These are phyloP conservation scores for Nakazawaea ambrosiae DNA, from an alignment of 805 yeast species.

Conservation along the genomic window DNA sequence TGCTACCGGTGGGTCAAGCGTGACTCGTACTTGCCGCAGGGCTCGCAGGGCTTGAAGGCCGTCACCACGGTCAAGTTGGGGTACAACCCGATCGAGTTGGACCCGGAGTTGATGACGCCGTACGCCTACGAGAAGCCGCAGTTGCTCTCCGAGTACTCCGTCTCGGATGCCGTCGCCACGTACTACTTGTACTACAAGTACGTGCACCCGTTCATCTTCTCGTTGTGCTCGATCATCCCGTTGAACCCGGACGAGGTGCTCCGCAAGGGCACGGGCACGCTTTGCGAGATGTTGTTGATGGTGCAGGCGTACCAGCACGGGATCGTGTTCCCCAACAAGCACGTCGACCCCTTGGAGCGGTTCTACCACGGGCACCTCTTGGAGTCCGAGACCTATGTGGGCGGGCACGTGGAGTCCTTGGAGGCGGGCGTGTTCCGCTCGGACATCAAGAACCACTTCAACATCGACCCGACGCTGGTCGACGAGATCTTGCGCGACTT, in stretches of 20 bases:
- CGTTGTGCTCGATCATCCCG: constrained; percentile 93
- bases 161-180: constrained; percentile 98
- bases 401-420: constrained; percentile 96
- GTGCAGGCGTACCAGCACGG: constrained; percentile 83
- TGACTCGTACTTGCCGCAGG: constrained; percentile 96
- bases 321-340: constrained; percentile 87
- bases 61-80: constrained; percentile 95
- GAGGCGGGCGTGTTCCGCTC: constrained; percentile 98
- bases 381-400: constrained; percentile 96
- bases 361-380: constrained; percentile 91
- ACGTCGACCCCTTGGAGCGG: constrained; percentile 88
- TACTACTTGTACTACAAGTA: constrained; percentile 93
- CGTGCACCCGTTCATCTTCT: constrained; percentile 94
- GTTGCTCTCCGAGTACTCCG: constrained; percentile 89
- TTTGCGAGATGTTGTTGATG: constrained; percentile 96
- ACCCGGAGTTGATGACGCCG: constrained; percentile 97
- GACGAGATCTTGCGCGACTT: constrained; percentile 73
- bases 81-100: constrained; percentile 92
- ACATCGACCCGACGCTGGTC: constrained; percentile 72
- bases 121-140: constrained; percentile 95
- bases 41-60: constrained; percentile 96
- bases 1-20: constrained; percentile 97
- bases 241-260: constrained; percentile 93
- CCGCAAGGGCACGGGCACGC: constrained; percentile 96
- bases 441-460: constrained; percentile 71